Percentiles rank a stretch among this genome's conserved stretches.
Evolutionary conservation across 768 basidiomycete species (phyloP).

Genomic region (Trametes cingulata): DNA sequence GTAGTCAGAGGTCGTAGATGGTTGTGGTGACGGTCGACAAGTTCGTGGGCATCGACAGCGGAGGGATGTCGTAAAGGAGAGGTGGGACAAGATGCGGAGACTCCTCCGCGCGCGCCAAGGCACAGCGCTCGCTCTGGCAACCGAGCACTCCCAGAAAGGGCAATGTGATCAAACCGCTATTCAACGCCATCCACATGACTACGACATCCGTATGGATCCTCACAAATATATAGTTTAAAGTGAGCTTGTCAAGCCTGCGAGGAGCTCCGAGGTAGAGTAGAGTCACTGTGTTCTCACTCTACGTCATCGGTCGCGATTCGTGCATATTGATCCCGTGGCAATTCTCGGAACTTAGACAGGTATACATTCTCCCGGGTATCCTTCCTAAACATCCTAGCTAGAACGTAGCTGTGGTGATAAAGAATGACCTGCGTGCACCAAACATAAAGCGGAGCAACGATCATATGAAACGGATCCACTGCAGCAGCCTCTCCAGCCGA

Average conservation of each 20-base stretch:
- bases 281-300: too few relatives aligned
- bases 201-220: too few relatives aligned
- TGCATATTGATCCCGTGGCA: too few relatives aligned
- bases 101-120: not conserved
- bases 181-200: not conserved
- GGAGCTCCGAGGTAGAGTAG: too few relatives aligned
- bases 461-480: constrained; percentile 18
- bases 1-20: too few relatives aligned
- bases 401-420: too few relatives aligned
- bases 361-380: too few relatives aligned
- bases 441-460: not conserved
- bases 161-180: not conserved
- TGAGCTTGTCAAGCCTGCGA: not conserved
- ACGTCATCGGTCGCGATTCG: too few relatives aligned
- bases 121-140: constrained; percentile 1
- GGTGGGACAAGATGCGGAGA: not conserved
- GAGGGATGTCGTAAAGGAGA: not conserved
- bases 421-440: too few relatives aligned
- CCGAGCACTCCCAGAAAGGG: constrained; percentile 1
- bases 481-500: constrained; percentile 12
- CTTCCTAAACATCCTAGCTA: too few relatives aligned
- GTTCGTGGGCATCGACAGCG: not conserved
- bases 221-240: not conserved
- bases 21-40: not conserved
- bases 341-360: too few relatives aligned